Conservation (phyloP, 495 filamentous ascomycete species). For the Margaritispora aquatica region DNA sequence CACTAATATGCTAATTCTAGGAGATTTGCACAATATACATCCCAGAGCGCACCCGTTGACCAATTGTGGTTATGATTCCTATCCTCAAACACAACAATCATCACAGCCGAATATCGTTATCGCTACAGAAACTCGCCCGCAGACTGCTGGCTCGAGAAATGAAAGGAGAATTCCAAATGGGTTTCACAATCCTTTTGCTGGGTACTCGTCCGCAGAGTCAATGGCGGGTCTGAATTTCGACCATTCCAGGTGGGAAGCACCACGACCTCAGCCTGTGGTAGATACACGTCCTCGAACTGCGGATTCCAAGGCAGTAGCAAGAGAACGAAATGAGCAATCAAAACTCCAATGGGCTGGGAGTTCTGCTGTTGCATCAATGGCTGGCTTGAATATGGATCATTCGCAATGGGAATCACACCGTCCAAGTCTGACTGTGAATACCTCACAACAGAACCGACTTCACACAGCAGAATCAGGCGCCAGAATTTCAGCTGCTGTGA, state of each 20-base stretch:
- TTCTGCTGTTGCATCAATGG: no score
- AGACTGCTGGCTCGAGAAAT: no score
- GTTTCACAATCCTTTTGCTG: no score
- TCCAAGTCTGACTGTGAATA: background rate
- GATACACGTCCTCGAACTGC: background rate
- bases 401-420: background rate
- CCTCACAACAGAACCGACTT: background rate
- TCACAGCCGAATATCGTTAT: no score
- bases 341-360: background rate
- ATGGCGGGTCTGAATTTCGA: background rate
- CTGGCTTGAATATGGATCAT: background rate
- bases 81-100: no score
- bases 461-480: background rate
- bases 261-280: background rate
- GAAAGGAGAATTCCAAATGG: no score
- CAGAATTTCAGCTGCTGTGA: background rate
- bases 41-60: background rate
- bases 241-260: background rate
- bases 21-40: background rate
- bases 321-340: background rate
- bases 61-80: no score
- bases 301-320: background rate
- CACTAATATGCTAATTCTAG: no score
- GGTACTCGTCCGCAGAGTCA: no score
- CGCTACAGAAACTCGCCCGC: no score